Percentiles rank a stretch among this genome's conserved stretches.
Conservation (phyloP, 805 yeast genomes). For the Saturnispora dispora region DNA sequence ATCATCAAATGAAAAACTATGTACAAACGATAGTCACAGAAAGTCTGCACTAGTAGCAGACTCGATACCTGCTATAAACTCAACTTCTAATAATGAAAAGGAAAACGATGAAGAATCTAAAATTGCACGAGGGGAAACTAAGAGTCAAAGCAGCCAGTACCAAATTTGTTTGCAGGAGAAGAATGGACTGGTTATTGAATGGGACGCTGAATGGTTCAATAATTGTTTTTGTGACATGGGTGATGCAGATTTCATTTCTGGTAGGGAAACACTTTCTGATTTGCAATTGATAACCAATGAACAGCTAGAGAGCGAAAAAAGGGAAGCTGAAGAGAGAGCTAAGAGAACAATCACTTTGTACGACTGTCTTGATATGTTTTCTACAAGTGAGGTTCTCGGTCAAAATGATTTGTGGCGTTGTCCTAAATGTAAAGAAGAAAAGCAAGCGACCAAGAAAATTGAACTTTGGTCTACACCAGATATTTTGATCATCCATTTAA, state of each 20-base stretch:
- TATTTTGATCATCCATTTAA: constrained; percentile 78
- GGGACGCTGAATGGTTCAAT: constrained; percentile 43
- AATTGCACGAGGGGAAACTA: neutral
- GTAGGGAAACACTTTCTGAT: constrained; percentile 46
- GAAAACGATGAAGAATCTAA: neutral
- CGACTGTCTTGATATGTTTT: constrained; percentile 68
- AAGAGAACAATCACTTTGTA: constrained; percentile 46
- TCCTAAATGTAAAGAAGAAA: constrained; percentile 78
- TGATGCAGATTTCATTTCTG: constrained; percentile 37
- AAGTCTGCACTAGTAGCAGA: neutral
- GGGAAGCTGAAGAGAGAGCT: constrained; percentile 21
- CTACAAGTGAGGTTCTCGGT: constrained; percentile 76
- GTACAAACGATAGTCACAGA: neutral
- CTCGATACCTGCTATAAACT: neutral
- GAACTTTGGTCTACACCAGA: constrained; percentile 95
- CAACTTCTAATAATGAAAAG: neutral
- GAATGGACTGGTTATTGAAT: constrained; percentile 53
- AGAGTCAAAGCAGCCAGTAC: constrained; percentile 4
- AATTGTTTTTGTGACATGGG: constrained; percentile 44
- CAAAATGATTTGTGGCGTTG: constrained; percentile 92
- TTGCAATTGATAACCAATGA: constrained; percentile 43
- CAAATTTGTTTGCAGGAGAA: constrained; percentile 22
- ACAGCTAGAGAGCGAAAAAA: constrained; percentile 43
- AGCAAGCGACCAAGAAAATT: constrained; percentile 83
- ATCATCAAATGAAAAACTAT: neutral